Evolutionary conservation across 805 yeast species (phyloP).

Genomic region (Hanseniaspora valbyensis): DNA sequence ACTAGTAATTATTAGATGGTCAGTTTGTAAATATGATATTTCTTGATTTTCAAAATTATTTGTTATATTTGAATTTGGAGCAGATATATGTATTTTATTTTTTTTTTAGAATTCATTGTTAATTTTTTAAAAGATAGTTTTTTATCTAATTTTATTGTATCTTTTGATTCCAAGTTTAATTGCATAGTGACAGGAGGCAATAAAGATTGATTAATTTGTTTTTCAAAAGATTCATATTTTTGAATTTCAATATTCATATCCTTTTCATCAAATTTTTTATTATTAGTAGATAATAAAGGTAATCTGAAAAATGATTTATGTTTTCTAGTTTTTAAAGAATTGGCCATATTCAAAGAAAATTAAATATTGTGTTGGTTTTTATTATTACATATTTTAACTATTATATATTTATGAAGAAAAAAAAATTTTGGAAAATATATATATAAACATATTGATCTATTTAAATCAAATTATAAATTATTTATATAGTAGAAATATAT

Average conservation of each 20-base stretch:
- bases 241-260: background rate
- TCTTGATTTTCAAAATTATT: background rate
- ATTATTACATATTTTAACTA: background rate
- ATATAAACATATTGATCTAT: no score
- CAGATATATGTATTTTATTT: background rate
- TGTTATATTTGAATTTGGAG: background rate
- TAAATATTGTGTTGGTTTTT: background rate
- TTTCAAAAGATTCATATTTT: background rate
- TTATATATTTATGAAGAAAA: no score
- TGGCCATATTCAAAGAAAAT: background rate
- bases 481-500: no score
- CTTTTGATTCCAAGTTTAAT: background rate
- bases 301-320: background rate
- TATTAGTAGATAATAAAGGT: background rate
- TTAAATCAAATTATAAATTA: no score
- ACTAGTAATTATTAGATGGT: background rate
- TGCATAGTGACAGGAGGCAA: background rate
- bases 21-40: background rate
- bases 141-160: background rate
- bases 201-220: background rate
- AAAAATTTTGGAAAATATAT: no score
- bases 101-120: background rate
- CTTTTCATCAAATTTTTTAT: background rate
- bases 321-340: background rate
- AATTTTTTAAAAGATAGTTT: background rate